Base-by-base conservation (phyloP, 2,329 filamentous ascomycete genomes). In the Aspergillus caelatus region DNA sequence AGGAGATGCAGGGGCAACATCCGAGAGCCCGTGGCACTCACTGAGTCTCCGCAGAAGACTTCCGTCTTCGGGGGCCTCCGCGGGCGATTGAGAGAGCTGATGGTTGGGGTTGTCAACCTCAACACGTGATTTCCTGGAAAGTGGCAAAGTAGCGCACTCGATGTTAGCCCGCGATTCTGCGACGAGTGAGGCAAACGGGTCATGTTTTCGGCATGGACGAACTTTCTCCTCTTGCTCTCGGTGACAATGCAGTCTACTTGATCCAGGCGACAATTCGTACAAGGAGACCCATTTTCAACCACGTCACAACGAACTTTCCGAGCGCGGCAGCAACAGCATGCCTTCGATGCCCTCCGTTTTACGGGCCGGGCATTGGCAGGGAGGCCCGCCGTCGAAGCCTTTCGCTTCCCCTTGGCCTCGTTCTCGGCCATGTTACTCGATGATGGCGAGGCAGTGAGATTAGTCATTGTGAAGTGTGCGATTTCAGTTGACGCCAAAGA, bases 291-390 rank as follows among this genome's bases (percentile, higher is more conserved):
- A 77, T 88, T 87, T 78, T 96, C 93, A 63, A 95, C 93, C 62
- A 97, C 93, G 81, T 97, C 94, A 82, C 94, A 97, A 62, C 94
- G 88, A 48, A 97, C 94, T 78, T 97, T 97, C 74, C 94, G 89
- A 62, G 91, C 89, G 72, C 94, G 87, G 79, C 94, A 97, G 71
- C 91, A 93, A 66, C 93, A 92, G 77, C 94, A 97, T 21, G 94
- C 94, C 71, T 94, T 91, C 11, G 93, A 93, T n/a, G 94, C 93
- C 74, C 94, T 87, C 73, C 93, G 86, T 80, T 97, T 97, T 59
- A 89, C 87, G 60, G 86, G 86, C 63, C 85, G 82, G 73, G 83
- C 77, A 61, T 80, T 78, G 66, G 80, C 80, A 60, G 84, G 80
- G 52, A 89, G 77, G 32, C 85, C 85, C 30, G 86, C 86, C 62